These are phyloP conservation scores for Clarireedia monteithiana DNA, from an alignment of 2,329 filamentous ascomycete species.

Conservation along the genomic window DNA sequence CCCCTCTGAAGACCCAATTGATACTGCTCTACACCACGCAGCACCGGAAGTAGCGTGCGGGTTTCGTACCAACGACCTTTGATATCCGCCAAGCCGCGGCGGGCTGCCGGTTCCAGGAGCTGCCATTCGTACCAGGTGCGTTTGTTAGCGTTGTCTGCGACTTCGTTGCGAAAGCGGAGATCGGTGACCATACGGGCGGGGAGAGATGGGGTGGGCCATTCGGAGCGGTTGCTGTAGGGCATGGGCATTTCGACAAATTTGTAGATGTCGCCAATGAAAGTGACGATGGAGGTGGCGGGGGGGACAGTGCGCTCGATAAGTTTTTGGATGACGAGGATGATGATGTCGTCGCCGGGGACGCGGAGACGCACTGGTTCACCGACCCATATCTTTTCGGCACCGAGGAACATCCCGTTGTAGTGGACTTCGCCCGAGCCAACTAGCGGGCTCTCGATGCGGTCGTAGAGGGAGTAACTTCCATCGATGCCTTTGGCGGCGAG, in stretches of 20 bases:
- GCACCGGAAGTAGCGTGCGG: slow-evolving; percentile 37
- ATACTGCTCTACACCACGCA: slow-evolving; percentile 28
- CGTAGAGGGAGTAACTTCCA: slow-evolving; percentile 45
- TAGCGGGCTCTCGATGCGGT: slow-evolving; percentile 34
- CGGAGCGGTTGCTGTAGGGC: slow-evolving; percentile 28
- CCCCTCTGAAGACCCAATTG: slow-evolving; percentile 28
- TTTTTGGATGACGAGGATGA: slow-evolving; percentile 38
- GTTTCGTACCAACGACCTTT: slow-evolving; percentile 56
- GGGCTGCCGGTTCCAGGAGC: slow-evolving; percentile 24
- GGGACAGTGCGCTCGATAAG: slow-evolving; percentile 27
- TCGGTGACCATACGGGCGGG: slow-evolving; percentile 36
- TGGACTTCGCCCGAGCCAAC: slow-evolving; percentile 33
- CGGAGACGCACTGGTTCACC: slow-evolving; percentile 48
- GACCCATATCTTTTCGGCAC: slow-evolving; percentile 51
- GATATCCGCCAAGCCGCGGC: slow-evolving; percentile 36
- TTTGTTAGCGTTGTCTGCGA: slow-evolving; percentile 31
- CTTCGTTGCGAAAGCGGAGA: slow-evolving; percentile 39
- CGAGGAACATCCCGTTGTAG: slow-evolving; percentile 48
- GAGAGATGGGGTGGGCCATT: slow-evolving; percentile 36
- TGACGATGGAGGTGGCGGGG: slow-evolving; percentile 28
- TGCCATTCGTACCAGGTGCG: slow-evolving; percentile 27
- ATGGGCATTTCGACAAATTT: slow-evolving; percentile 36
- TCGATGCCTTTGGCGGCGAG: slow-evolving; percentile 48
- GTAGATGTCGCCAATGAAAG: slow-evolving; percentile 44
- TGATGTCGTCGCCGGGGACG: slow-evolving; percentile 34